Conservation (phyloP, 1,284 basidiomycete species). For the Boletus sp. region DNA sequence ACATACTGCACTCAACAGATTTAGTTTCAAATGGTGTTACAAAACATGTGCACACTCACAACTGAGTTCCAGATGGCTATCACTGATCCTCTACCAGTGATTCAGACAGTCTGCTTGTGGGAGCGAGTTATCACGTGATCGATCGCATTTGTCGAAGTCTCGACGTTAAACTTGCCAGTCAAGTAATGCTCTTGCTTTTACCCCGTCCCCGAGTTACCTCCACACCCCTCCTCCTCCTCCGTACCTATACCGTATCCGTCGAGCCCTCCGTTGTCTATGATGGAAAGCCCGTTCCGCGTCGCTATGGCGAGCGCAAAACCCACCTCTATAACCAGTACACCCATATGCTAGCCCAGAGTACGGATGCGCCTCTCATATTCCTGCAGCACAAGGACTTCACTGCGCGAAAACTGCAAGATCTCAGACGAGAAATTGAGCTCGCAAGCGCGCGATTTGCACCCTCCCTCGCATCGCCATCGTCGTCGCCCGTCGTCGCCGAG, state of each 20-base stretch:
- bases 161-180: background rate
- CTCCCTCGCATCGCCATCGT: conserved; percentile 46
- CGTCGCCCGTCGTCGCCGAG: conserved; percentile 37
- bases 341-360: conserved; percentile 58
- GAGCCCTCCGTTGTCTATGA: conserved; percentile 54
- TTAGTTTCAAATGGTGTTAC: too few species aligned
- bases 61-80: too few species aligned
- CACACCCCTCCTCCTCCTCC: conserved; percentile 27
- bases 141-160: background rate
- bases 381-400: conserved; percentile 73
- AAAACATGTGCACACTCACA: too few species aligned
- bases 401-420: conserved; percentile 60
- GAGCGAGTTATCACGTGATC: background rate
- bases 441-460: conserved; percentile 53
- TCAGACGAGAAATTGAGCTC: conserved; percentile 64
- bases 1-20: too few species aligned
- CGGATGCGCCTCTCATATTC: conserved; percentile 64
- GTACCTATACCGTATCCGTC: conserved; percentile 62
- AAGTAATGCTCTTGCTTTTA: conserved; percentile 14
- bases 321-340: conserved; percentile 78
- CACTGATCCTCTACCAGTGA: too few species aligned
- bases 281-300: conserved; percentile 57
- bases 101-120: too few species aligned
- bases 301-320: conserved; percentile 72
- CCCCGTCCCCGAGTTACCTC: conserved; percentile 1